A percentile compares a stretch with the other conserved stretches of the same genome.
Conservation (phyloP, 2,329 filamentous ascomycete genomes). For the Colletotrichum tanaceti region DNA sequence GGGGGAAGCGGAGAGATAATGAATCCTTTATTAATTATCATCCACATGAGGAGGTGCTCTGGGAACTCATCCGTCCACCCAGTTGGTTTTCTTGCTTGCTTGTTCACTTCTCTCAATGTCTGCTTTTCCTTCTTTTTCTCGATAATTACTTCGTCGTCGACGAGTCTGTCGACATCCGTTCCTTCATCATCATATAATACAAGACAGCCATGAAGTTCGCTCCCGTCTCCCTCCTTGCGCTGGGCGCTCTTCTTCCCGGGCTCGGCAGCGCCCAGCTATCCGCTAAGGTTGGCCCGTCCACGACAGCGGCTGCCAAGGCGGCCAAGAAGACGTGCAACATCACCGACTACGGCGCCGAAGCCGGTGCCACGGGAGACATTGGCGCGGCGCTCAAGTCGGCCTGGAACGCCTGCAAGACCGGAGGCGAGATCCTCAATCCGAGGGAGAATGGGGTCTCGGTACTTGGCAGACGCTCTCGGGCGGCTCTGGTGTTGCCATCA, state of each 20-base stretch:
- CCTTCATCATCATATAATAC: slow-evolving; percentile 9
- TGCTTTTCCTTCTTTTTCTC: neutral
- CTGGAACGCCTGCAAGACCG: slow-evolving; percentile 56
- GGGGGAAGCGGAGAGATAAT: neutral
- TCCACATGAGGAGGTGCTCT: neutral
- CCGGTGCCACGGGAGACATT: slow-evolving; percentile 59
- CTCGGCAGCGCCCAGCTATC: slow-evolving; percentile 43
- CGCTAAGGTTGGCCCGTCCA: slow-evolving; percentile 46
- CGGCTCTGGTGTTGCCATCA: slow-evolving; percentile 59
- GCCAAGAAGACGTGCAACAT: slow-evolving; percentile 58
- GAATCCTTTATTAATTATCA: slow-evolving; percentile 3
- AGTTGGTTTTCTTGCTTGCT: too few species aligned
- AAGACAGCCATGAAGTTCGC: slow-evolving; percentile 27
- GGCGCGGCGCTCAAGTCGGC: slow-evolving; percentile 45
- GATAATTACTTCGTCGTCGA: neutral
- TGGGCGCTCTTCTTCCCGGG: slow-evolving; percentile 34
- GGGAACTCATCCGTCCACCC: too few species aligned
- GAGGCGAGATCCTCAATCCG: slow-evolving; percentile 61
- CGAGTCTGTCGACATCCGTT: slow-evolving; percentile 18
- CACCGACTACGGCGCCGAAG: slow-evolving; percentile 60
- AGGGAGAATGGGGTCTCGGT: slow-evolving; percentile 58
- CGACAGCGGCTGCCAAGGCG: slow-evolving; percentile 45
- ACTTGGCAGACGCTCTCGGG: slow-evolving; percentile 60
- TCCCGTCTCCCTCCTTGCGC: slow-evolving; percentile 32
- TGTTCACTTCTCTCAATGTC: neutral